These are phyloP conservation scores for Ogataea nakhonphanomensis DNA, from an alignment of 805 yeast species.

Conservation along the genomic window DNA sequence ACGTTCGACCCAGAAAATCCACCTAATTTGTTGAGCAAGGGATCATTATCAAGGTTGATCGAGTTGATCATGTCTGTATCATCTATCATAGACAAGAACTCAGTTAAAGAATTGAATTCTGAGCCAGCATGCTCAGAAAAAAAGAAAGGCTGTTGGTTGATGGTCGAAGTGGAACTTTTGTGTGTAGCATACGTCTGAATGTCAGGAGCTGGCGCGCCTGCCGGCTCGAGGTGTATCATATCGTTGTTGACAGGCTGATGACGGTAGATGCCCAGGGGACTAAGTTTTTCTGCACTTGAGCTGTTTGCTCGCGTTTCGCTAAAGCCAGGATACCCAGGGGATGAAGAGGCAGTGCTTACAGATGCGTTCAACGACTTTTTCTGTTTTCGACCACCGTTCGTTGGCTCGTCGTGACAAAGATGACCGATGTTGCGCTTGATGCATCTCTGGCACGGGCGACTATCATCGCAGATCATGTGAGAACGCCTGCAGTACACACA, in stretches of 20 bases:
- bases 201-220: neutral
- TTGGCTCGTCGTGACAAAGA: conserved; percentile 74
- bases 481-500: conserved; percentile 91
- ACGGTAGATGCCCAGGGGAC: conserved; percentile 15
- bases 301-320: conserved; percentile 4
- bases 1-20: conserved; percentile 23
- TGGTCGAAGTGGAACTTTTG: conserved; percentile 21
- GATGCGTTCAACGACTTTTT: conserved; percentile 7
- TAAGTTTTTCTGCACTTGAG: conserved; percentile 15
- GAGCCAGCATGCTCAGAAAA: conserved; percentile 90
- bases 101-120: conserved; percentile 86
- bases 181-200: conserved; percentile 8
- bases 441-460: conserved; percentile 76
- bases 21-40: conserved; percentile 35
- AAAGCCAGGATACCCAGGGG: conserved; percentile 11
- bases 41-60: conserved; percentile 35
- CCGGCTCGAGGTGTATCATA: neutral
- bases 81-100: conserved; percentile 84
- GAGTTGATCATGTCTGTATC: conserved; percentile 66
- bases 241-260: conserved; percentile 9
- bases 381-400: conserved; percentile 32
- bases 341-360: conserved; percentile 6
- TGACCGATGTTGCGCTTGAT: conserved; percentile 85
- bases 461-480: conserved; percentile 88
- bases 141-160: conserved; percentile 73